A percentile compares a stretch with the other conserved stretches of the same genome.
These are phyloP conservation scores for Micractinium conductrix DNA, from an alignment of 139 green algal genomes.

Conservation along the genomic window DNA sequence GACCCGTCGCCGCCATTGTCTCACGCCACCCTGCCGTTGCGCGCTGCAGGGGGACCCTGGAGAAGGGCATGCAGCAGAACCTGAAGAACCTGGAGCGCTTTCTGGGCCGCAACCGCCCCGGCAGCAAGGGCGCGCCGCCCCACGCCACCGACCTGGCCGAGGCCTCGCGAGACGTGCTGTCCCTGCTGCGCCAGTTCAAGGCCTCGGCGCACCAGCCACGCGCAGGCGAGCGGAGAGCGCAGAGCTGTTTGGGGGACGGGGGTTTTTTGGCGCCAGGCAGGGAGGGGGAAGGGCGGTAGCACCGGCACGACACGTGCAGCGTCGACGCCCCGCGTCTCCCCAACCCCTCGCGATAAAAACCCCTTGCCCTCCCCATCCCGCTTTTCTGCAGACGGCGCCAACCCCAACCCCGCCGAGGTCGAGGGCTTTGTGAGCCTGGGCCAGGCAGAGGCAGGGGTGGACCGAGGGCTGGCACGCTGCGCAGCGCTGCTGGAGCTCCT, in stretches of 20 bases:
- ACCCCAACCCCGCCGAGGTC: constrained; percentile 2
- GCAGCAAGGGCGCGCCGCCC: not conserved
- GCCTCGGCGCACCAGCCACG: not conserved
- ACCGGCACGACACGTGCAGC: no score
- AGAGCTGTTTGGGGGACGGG: no score
- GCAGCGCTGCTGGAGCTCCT: not conserved
- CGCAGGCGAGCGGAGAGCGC: not conserved
- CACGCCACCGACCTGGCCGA: not conserved
- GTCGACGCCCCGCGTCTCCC: no score
- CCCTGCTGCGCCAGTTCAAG: constrained; percentile 20
- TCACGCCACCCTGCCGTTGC: not conserved
- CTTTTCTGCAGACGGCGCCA: not conserved
- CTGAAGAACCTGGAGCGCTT: not conserved
- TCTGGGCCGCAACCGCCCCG: not conserved
- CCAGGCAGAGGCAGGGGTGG: constrained; percentile 6
- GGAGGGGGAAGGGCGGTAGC: no score
- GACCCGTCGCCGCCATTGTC: no score
- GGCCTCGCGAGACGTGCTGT: not conserved
- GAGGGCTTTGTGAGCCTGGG: constrained; percentile 37
- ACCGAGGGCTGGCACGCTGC: constrained; percentile 17
- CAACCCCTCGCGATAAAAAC: no score
- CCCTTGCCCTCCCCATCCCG: no score
- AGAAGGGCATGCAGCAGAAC: not conserved
- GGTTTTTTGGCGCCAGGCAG: no score
- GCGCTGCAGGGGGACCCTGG: not conserved